Evolutionary conservation across 106 monocot species (phyloP), one percentile per base, ranked within the genome.

Genomic region (Dendrobium catenatum): DNA sequence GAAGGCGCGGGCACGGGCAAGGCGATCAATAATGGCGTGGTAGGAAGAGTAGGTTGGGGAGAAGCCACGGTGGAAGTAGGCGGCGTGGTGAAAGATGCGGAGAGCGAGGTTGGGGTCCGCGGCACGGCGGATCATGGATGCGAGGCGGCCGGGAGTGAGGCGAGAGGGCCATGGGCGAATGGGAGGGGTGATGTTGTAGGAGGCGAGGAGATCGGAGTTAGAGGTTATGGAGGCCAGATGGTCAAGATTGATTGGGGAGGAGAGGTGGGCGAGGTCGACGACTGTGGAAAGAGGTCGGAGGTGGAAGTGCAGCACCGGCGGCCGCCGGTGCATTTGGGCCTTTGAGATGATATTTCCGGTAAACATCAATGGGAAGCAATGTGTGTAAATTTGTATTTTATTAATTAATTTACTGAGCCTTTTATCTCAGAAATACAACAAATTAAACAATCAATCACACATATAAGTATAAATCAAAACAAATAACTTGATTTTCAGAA

Each of bases 101-200:
- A 88, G 78, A 80, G 88, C 82, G 81, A 84, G 67, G 76, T 55
- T 17, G 55, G 77, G 82, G 68, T 82, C 87, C 46, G 79, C 49
- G n/a, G 77, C 82, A 84, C 81, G 84, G 81, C 86, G 88, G 84
- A 93, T 82, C 72, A 94, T 79, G 87, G 54, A 19, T 83, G 86
- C 82, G 77, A 96, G 88, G 70, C 86, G 82, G 51, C 84, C 82
- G 16, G 88, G 80, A 73, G 85, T 55, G 81, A 94, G 93, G 20
- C 61, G 83, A 54, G 77, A 51, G 3, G 93, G 96, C 87, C 91
- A 94, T 1, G 91, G 93, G 9, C 43, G 80, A 83, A 94, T 75
- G 58, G 96, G 94, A 33, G 96, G 94, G 43, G 96, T 84, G 81
- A 89, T 87, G 59, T 83, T 81, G 88, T 84, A 88, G 82, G 80